Base-by-base conservation (phyloP, 345 rosid species). In the Euphorbia peplus region DNA sequence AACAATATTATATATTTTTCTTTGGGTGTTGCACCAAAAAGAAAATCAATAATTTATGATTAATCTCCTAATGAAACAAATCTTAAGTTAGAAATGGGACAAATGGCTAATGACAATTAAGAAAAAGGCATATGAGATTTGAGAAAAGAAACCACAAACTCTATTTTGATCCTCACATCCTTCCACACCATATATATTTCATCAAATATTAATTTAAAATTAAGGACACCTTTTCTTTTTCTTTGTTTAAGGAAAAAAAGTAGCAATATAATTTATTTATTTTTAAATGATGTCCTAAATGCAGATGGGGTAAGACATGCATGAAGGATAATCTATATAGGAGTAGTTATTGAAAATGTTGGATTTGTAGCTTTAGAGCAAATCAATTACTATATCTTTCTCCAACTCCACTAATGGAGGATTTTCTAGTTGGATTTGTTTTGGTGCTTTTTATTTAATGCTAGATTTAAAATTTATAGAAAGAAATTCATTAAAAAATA, bases 341-440 rank as follows among this genome's bases (percentile, higher is more conserved):
- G 50, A 44, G 50, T 44, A 10, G 50, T 44, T 44, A 44, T 1
- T 44, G 50, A 44, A 39, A 39, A 5, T 39, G 42, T 39, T 39
- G 8, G 42, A 39, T 39, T 5, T 53, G 12, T 53, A 21, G 8
- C 19, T 24, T 30, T 18, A 59, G 63, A 21, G 61, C 41, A 69
- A 67, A 62, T 68, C 42, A 21, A 67, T 50, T 3, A 1, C 25
- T 1, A 11, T 42, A 63, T 67, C 62, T 60, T 67, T 41, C 62
- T 53, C 68, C 55, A 8, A 52, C 39, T 14, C 74, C 64, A 55
- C 74, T 42, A 39, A 28, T 25, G 66, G 4, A 53, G 11, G 5
- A 72, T 67, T 67, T 66, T 72, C 74, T 63, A 52, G 77, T 76
- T 74, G 83, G 53, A 73, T 76, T 60, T 70, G 74, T 59, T 39